Conservation (phyloP, 2,329 filamentous ascomycete genomes). For the Claviceps sp. region DNA sequence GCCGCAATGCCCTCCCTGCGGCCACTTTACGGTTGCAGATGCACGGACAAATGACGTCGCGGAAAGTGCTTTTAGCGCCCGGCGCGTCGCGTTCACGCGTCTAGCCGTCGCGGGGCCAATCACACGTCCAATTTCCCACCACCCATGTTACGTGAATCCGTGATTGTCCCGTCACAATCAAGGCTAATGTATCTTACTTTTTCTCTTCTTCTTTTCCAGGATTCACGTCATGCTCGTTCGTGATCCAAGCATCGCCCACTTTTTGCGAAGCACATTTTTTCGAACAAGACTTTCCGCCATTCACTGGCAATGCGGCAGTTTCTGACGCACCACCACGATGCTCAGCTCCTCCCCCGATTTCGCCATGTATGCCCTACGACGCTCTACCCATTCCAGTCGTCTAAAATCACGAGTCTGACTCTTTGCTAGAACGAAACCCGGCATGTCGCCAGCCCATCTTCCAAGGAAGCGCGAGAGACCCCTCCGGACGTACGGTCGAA, state of each 20-base stretch:
- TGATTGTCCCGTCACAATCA: not conserved
- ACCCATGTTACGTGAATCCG: not conserved
- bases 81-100: conserved; percentile 7
- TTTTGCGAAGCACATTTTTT: too few species aligned
- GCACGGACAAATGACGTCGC: conserved; percentile 7
- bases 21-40: not conserved
- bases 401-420: too few species aligned
- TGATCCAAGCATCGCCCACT: too few species aligned
- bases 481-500: conserved; percentile 28
- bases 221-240: too few species aligned
- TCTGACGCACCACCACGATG: conserved; percentile 3
- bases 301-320: too few species aligned
- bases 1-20: not conserved
- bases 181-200: too few species aligned
- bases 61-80: conserved; percentile 5
- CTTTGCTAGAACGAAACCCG: conserved; percentile 17
- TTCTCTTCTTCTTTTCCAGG: too few species aligned
- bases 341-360: conserved; percentile 15
- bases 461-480: conserved; percentile 20
- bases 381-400: too few species aligned
- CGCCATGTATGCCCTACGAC: conserved; percentile 12
- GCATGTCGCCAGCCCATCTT: conserved; percentile 10
- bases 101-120: not conserved
- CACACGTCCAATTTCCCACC: not conserved
- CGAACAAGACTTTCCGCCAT: too few species aligned